Evolutionary conservation across 139 green algal genomes (phyloP), one percentile per base, ranked within the genome.

Genomic region (Coccomyxa sp.): DNA sequence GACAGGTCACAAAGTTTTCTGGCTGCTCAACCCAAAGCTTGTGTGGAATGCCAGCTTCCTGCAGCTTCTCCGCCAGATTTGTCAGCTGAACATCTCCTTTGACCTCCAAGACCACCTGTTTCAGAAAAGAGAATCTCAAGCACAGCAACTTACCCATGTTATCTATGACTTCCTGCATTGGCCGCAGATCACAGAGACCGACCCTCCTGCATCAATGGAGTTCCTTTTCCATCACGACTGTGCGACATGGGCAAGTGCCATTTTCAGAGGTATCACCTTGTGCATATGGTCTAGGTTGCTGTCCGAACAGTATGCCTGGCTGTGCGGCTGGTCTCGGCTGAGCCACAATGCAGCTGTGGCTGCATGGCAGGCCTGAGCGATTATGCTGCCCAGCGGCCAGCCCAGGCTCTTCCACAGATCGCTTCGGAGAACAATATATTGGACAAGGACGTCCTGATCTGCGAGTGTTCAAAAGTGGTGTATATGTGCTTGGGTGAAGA

Each of bases 21-120:
- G 96, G 96, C 90, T 99, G 96, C 88, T 99, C 96, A 13, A 97
- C 81, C 96, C 96, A 99, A 63, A 98, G 87, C 87, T 97, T 97
- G 89, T 98, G 92, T 21, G 67, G 45, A 14, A 99, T 85, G 28
- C 93, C 93, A 30, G 87, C 91, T 38, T 92, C 90, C 0, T 80
- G 71, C 18, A 99, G 90, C 88, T 94, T 95, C 0, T 85, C 81
- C 0, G 86, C 85, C 32, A 99, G 84, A 32, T 91, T 93, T 0
- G 77, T 82, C 31, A 99, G 90, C 88, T 96, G 92, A 16, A 83
- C 83, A 86, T 98, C 94, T 7, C 90, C 88, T 83, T 97, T 98
- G 0, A 97, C 87, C 87, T 99, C 96, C 76, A 99, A 80, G 58
- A 98, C 95, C 59, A 98, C 95, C 95, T 98, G 90, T 76, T 79